phyloP scores from a whole-genome alignment of 495 filamentous ascomycete genomes.

The Xylaria castorea region DNA sequence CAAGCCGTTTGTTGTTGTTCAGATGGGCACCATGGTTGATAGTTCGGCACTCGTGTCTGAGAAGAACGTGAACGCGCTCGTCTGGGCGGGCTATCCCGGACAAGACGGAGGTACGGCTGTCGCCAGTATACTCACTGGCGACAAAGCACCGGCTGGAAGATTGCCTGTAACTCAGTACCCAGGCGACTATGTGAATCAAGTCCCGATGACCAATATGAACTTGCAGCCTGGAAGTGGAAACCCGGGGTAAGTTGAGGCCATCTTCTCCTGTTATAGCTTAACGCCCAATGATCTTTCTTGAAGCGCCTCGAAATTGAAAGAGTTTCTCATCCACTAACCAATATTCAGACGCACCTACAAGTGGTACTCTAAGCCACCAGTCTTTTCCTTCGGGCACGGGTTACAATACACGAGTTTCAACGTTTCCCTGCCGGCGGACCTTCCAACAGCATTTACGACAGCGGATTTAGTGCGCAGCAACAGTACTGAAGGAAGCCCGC shows the following conservation, averaged over 20 bases:
- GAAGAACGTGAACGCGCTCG: constrained; percentile 58
- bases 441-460: constrained; percentile 40
- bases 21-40: constrained; percentile 63
- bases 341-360: constrained; percentile 56
- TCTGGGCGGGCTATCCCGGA: constrained; percentile 63
- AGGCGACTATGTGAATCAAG: constrained; percentile 45
- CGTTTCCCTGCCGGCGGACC: constrained; percentile 38
- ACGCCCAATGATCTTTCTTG: background rate
- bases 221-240: constrained; percentile 43
- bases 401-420: constrained; percentile 60
- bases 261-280: background rate
- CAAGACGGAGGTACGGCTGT: constrained; percentile 63
- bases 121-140: constrained; percentile 59
- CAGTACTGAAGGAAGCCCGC: constrained; percentile 37
- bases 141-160: constrained; percentile 61
- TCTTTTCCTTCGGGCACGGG: constrained; percentile 58
- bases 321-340: constrained; percentile 19
- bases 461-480: constrained; percentile 37
- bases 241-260: constrained; percentile 41
- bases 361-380: constrained; percentile 52
- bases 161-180: constrained; percentile 66
- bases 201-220: constrained; percentile 52
- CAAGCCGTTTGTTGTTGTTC: constrained; percentile 52
- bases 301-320: background rate
- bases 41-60: constrained; percentile 56